Percentiles rank a stretch among this genome's conserved stretches.
Conservation (phyloP, 345 rosid genomes). For the Eucalyptus grandis region DNA sequence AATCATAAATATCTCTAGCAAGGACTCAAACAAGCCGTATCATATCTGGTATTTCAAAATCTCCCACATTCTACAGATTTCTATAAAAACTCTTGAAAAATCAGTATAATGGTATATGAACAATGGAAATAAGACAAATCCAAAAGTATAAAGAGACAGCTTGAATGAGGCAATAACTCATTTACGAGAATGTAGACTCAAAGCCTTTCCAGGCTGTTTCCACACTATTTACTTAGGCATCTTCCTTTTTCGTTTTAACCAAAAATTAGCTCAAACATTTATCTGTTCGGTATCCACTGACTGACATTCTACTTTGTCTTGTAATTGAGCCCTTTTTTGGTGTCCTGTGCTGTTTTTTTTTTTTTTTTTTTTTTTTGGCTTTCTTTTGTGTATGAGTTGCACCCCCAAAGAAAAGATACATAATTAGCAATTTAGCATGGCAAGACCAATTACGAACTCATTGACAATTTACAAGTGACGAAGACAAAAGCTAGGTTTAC, state of each 20-base stretch:
- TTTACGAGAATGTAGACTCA: neutral
- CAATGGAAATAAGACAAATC: too few species aligned
- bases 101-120: neutral
- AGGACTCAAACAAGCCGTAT: neutral
- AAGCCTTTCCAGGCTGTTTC: neutral
- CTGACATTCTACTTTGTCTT: neutral
- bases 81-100: neutral
- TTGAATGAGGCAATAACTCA: neutral
- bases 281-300: neutral
- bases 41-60: neutral
- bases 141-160: too few species aligned
- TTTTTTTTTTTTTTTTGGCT: neutral
- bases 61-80: neutral
- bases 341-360: neutral
- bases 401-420: neutral
- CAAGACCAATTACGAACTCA: neutral
- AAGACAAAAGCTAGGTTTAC: neutral
- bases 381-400: neutral
- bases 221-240: neutral
- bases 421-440: neutral
- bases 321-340: neutral
- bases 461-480: neutral
- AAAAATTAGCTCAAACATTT: neutral
- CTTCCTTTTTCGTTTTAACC: neutral
- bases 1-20: neutral